Evolutionary conservation across 2,329 filamentous ascomycete genomes (phyloP), one percentile per base, ranked within the genome.

Genomic region (Aspergillus persii): DNA sequence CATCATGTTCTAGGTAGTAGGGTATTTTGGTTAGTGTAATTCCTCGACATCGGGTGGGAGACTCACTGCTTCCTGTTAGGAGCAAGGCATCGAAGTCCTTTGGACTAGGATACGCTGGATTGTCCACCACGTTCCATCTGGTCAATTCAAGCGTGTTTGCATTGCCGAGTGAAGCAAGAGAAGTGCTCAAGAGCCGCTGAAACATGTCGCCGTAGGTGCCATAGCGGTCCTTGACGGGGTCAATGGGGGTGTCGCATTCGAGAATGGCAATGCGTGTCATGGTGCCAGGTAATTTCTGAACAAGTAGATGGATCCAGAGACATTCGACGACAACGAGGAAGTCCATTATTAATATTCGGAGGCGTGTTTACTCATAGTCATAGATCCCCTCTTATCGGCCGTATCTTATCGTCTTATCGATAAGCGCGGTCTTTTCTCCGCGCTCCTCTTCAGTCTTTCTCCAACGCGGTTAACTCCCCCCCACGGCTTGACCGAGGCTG

Each of bases 51-150:
- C 11, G 3, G 2, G 33, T 46, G 9, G 36, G n/a, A 30, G 36
- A 60, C 70, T 23, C 66, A 74, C 71, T 73, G 58, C 69, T 72
- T 51, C 71, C 71, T 5, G 67, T 69, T 29, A 74, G 56, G 2
- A 73, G 60, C 11, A 73, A 36, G 0, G 68, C 67, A 49, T 74
- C 71, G 18, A 61, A 62, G 0, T 67, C 62, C 18, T 65, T 62
- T 2, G 63, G 58, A 23, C 63, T 62, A 7, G 65, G 71, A 58
- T 66, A 74, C 2, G 57, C 50, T 4, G 52, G 54, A 18, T 63
- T 63, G 2, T 63, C 56, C 8, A 72, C 68, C 30, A 71, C 69
- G 52, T 70, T 54, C 62, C 66, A 67, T 51, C 67, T 69, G 23
- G 63, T 67, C 11, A 68, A 46, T 27, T 62, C 52, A 8, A 65